Evolutionary conservation across 345 rosid genomes (phyloP), one percentile per base, ranked within the genome.

Genomic region (Eutrema japonicum): DNA sequence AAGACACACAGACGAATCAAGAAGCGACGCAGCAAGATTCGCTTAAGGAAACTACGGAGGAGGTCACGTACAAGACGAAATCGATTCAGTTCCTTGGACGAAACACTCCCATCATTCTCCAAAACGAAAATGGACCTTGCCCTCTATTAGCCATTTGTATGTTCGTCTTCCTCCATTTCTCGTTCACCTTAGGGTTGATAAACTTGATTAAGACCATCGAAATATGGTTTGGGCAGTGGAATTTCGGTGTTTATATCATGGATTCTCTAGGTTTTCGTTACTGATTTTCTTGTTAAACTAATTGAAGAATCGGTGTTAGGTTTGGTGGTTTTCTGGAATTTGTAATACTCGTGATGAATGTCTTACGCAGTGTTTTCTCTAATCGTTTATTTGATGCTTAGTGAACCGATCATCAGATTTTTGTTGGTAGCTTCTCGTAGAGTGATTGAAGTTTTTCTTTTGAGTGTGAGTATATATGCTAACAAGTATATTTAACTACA

Each of bases 91-190:
- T 95, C 80, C 79, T 90, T 33, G 98, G 98, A 27, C 86, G 97
- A 55, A 80, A 84, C 50, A 92, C 96, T 50, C 98, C 97, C 12
- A 84, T 95, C 77, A 70, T 95, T 67, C 98, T 95, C 71, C 98
- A 95, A 70, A 95, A 92, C 82, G 97, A 92, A 80, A 95, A 95
- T 80, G 99, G 99, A 68, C 98, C 99, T 53, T 95, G 99, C 70
- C 99, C 99, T 79, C 85, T 92, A 38, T 90, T 95, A 37, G 99
- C 99, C 74, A 95, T 95, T 77, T 95, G 99, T 94, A 87, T 75
- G 66, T 40, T 30, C 12, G 48, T 62, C 61, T 68, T 70, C 7
- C 68, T 16, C 11, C 55, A 7, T 52, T 35, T 75, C 27, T 40
- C 22, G 22, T 40, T 42, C n/a, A 33, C 41, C 33, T 42, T 77